Base-by-base conservation (phyloP, 768 basidiomycete genomes). In the Hericium rajendrae region DNA sequence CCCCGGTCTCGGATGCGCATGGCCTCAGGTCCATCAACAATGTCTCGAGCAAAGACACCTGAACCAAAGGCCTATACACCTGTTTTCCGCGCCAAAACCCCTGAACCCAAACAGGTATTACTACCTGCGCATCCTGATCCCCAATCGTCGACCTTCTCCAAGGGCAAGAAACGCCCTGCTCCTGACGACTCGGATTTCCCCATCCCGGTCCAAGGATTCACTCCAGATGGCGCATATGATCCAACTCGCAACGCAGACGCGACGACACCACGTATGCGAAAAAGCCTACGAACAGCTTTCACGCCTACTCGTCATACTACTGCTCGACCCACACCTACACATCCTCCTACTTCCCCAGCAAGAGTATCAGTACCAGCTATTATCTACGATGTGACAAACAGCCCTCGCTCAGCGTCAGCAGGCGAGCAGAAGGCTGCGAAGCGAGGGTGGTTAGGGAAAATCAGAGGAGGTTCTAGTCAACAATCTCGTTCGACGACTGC, bases 121-220 rank as follows among this genome's bases (percentile, higher is more conserved):
- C 49, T 32, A 32, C 59, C 18, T 32, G n/a, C 24, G 38, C 9
- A 15, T 55, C 51, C 26, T 55, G 41, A 22, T 18, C 41, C 41
- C 6, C 41, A 43, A 5, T 18, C 41, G 18, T 46, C 74, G 2
- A 70, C 78, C 15, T 58, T 64, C 6, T 77, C 80, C 38, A 64
- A 65, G 28, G 83, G 86, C 32, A 84, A 82, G 73, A 91, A 90
- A 66, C 79, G 88, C 11, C 79, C 81, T 22, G 84, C 82, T 26
- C 88, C 89, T 2, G 88, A 90, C 56, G 88, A 91, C 62, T 86
- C 86, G 60, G 86, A 88, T 52, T 72, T 75, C 60, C 65, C 62
- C 54, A 70, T 85, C 26, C 84, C 86, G 24, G 77, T 80, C 0
- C 86, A 90, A 65, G 85, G 74, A 3, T 87, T 80, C 72, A 84